Conservation (phyloP, 352 stramenopile species). For the Phytophthora melonis region DNA sequence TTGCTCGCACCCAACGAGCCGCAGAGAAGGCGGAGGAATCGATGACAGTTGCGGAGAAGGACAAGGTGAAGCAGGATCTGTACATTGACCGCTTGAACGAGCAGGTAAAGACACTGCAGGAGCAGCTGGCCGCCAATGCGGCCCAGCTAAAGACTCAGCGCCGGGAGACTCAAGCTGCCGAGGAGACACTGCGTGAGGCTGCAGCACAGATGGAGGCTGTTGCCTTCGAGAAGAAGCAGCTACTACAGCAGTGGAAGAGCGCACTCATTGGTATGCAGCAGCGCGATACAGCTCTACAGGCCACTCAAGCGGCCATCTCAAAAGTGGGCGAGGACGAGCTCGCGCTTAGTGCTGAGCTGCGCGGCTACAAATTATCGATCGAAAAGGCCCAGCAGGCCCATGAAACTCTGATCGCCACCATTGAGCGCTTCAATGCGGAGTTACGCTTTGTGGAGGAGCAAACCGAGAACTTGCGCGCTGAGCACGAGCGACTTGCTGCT, state of each 20-base stretch:
- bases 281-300: slow-evolving; percentile 92
- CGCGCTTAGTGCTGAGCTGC: slow-evolving; percentile 86
- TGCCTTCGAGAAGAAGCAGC: slow-evolving; percentile 95
- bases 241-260: slow-evolving; percentile 96
- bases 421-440: slow-evolving; percentile 88
- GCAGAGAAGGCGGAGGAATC: slow-evolving; percentile 96
- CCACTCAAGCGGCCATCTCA: slow-evolving; percentile 88
- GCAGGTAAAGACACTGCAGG: slow-evolving; percentile 89
- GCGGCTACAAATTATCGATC: slow-evolving; percentile 89
- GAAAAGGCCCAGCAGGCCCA: slow-evolving; percentile 83
- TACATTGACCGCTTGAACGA: slow-evolving; percentile 95
- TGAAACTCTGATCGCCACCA: slow-evolving; percentile 84
- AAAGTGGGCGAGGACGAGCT: slow-evolving; percentile 85
- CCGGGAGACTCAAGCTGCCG: slow-evolving; percentile 86
- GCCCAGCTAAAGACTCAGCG: slow-evolving; percentile 88
- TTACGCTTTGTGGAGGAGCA: slow-evolving; percentile 82
- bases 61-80: slow-evolving; percentile 94
- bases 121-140: slow-evolving; percentile 83
- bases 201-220: slow-evolving; percentile 93
- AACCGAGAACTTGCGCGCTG: slow-evolving; percentile 55
- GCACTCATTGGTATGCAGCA: slow-evolving; percentile 92
- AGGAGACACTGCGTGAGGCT: slow-evolving; percentile 91
- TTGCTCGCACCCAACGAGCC: slow-evolving; percentile 90
- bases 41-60: slow-evolving; percentile 93
- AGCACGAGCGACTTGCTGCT: slow-evolving; percentile 84